A percentile compares a stretch with the other conserved stretches of the same genome.
Conservation (phyloP, 495 filamentous ascomycete species). For the Aspergillus ellipticus region DNA sequence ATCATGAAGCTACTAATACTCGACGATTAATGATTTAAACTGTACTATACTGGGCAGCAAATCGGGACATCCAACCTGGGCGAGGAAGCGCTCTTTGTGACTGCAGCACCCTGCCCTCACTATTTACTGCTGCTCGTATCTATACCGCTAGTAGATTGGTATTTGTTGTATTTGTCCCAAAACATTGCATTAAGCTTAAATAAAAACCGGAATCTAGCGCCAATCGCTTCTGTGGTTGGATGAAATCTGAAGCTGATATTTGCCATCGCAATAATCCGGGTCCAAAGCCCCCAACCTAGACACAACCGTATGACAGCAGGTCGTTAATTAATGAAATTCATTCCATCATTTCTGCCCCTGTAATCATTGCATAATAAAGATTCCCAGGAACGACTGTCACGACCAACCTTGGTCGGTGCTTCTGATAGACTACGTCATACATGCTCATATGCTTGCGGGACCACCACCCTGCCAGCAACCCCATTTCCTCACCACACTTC, state of each 20-base stretch:
- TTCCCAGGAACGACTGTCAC: not conserved
- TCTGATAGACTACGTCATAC: constrained; percentile 11
- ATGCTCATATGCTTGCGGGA: not conserved
- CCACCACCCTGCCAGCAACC: not conserved
- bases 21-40: constrained; percentile 36
- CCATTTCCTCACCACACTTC: not conserved
- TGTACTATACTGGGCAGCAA: constrained; percentile 9
- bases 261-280: no score
- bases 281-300: no score
- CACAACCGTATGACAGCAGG: no score
- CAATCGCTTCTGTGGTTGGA: no score
- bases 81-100: not conserved
- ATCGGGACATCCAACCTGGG: not conserved
- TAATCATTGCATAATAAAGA: not conserved
- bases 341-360: not conserved
- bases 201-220: no score
- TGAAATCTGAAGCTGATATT: no score
- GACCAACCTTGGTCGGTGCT: not conserved
- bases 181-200: no score
- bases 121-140: not conserved
- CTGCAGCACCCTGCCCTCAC: not conserved
- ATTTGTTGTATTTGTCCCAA: no score
- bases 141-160: no score
- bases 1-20: constrained; percentile 14
- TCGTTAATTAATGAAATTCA: no score